Percentiles rank a stretch among this genome's conserved stretches.
Conservation (phyloP, 768 basidiomycete species). For the Mrakia gelida region DNA sequence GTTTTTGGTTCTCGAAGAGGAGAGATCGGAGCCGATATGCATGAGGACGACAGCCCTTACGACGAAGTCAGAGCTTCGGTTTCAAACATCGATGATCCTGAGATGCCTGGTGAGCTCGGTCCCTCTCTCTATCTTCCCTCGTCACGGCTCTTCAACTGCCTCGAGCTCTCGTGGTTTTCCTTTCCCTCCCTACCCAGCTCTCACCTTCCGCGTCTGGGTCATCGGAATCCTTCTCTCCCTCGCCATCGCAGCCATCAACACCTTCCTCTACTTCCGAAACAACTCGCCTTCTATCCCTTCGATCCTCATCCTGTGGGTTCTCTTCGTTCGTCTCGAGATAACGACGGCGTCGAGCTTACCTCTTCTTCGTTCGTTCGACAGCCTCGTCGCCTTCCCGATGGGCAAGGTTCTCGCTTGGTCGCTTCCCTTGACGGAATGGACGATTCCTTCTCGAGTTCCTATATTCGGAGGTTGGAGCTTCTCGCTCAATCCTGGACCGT, state of each 20-base stretch:
- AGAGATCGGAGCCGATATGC: slow-evolving; percentile 31
- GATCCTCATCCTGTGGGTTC: slow-evolving; percentile 22
- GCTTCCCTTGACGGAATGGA: slow-evolving; percentile 65
- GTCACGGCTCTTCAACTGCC: neutral
- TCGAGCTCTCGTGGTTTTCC: neutral
- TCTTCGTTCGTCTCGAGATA: neutral
- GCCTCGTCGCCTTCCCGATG: slow-evolving; percentile 76
- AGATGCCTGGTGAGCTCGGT: slow-evolving; percentile 64
- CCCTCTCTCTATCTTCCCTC: neutral
- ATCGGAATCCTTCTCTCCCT: slow-evolving; percentile 68
- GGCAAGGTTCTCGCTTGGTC: slow-evolving; percentile 81
- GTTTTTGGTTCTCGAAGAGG: slow-evolving; percentile 5
- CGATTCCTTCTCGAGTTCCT: slow-evolving; percentile 51
- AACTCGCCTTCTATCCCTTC: slow-evolving; percentile 55
- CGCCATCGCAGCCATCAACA: slow-evolving; percentile 66
- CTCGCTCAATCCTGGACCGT: slow-evolving; percentile 86
- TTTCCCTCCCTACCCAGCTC: slow-evolving; percentile 45
- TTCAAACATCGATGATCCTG: slow-evolving; percentile 98
- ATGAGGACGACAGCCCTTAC: slow-evolving; percentile 91
- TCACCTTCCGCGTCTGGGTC: slow-evolving; percentile 88
- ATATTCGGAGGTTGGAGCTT: slow-evolving; percentile 56
- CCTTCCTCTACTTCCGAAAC: slow-evolving; percentile 94
- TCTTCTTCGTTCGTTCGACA: slow-evolving; percentile 25
- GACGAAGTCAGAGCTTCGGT: slow-evolving; percentile 95
- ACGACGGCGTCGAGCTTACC: neutral